phyloP scores from a whole-genome alignment of 768 basidiomycete genomes.

The Rhodotorula kratochvilovae region DNA sequence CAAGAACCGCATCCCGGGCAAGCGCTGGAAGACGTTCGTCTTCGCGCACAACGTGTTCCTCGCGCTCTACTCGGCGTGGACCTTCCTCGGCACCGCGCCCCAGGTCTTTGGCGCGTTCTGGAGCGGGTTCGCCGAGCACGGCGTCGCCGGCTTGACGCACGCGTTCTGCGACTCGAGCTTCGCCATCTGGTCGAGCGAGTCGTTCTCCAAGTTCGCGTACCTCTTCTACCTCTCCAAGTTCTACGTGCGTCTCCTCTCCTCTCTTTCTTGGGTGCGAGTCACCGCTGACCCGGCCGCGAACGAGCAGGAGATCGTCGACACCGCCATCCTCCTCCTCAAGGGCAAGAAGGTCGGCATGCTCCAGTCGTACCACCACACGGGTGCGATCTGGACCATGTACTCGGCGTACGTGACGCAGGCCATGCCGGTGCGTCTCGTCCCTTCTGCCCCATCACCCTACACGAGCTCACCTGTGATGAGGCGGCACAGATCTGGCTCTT shows the following conservation, averaged over 20 bases:
- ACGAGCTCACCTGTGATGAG: background rate
- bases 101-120: constrained; percentile 29
- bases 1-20: constrained; percentile 38
- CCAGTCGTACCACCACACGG: constrained; percentile 44
- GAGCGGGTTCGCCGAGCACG: constrained; percentile 17
- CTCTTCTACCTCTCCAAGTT: constrained; percentile 37
- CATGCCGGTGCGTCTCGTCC: constrained; percentile 8
- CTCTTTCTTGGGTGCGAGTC: background rate
- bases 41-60: constrained; percentile 43
- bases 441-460: background rate
- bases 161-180: constrained; percentile 33
- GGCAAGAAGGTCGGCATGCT: constrained; percentile 43
- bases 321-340: constrained; percentile 43
- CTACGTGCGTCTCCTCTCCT: constrained; percentile 19
- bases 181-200: constrained; percentile 17
- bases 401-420: constrained; percentile 25
- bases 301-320: constrained; percentile 21
- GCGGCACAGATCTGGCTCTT: constrained; percentile 30
- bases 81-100: constrained; percentile 36
- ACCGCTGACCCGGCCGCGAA: background rate
- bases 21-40: constrained; percentile 35
- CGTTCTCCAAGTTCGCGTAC: constrained; percentile 29
- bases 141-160: constrained; percentile 19
- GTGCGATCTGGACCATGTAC: constrained; percentile 36
- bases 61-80: constrained; percentile 42